These are phyloP conservation scores for Bryoerythrophyllum caledonicum DNA, from an alignment of 225 moss, liverwort and hornwort genomes.

Conservation along the genomic window DNA sequence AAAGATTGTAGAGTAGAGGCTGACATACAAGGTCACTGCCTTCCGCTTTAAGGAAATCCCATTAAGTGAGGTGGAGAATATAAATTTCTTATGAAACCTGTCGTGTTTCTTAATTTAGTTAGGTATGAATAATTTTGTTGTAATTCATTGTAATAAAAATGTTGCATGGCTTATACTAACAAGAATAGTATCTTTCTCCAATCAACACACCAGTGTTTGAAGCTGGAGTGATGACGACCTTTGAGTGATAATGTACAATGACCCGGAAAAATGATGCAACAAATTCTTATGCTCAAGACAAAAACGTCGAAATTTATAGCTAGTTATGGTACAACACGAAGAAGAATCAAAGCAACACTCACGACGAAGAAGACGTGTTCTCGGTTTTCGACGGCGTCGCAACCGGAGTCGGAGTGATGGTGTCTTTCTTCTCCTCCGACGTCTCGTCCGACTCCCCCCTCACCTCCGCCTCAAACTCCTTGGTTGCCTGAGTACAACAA, in stretches of 20 bases:
- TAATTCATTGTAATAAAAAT: too few species aligned
- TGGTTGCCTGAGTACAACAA: slow-evolving; percentile 59
- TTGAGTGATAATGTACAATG: slow-evolving; percentile 18
- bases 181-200: too few species aligned
- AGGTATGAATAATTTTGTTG: too few species aligned
- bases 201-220: neutral
- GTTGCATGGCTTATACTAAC: too few species aligned
- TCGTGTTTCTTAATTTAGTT: too few species aligned
- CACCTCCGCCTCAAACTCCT: slow-evolving; percentile 79
- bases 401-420: slow-evolving; percentile 45
- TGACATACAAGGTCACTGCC: too few species aligned
- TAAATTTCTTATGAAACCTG: too few species aligned
- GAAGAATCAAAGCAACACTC: neutral
- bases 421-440: slow-evolving; percentile 23
- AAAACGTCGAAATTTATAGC: slow-evolving; percentile 5
- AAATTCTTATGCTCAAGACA: neutral
- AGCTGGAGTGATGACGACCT: neutral
- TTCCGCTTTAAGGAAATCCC: too few species aligned
- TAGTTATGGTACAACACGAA: slow-evolving; percentile 35
- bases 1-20: too few species aligned
- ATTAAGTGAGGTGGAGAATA: too few species aligned
- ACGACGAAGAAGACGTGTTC: slow-evolving; percentile 23
- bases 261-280: slow-evolving; percentile 18
- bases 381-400: slow-evolving; percentile 39
- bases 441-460: slow-evolving; percentile 21